Evolutionary conservation across 441 rosid species (phyloP).

Genomic region (Corymbia calophylla): DNA sequence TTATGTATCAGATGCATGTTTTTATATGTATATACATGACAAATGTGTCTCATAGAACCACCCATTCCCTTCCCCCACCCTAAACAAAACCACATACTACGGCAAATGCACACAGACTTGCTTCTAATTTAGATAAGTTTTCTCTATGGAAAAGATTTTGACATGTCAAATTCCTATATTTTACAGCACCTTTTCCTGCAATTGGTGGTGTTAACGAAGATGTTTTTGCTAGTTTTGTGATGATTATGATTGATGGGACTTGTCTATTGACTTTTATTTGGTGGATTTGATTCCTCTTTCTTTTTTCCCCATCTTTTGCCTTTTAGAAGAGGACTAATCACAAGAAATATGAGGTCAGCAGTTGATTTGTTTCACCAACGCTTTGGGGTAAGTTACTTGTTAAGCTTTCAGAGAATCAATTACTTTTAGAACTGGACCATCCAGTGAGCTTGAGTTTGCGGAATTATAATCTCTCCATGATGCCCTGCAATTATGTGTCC

Average conservation of each 20-base stretch:
- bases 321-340: slow-evolving; percentile 80
- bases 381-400: slow-evolving; percentile 44
- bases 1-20: background rate
- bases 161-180: background rate
- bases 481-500: background rate
- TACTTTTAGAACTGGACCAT: background rate
- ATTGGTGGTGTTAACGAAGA: background rate
- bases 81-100: background rate
- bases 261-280: background rate
- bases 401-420: background rate
- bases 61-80: background rate
- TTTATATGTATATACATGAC: background rate
- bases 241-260: background rate
- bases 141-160: background rate
- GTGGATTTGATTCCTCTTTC: background rate
- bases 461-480: background rate
- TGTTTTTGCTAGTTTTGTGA: background rate
- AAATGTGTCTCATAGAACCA: background rate
- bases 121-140: background rate
- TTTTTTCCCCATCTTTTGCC: background rate
- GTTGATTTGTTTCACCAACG: slow-evolving; percentile 75
- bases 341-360: slow-evolving; percentile 80
- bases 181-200: background rate
- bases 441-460: background rate
- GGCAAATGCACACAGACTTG: background rate